Base-by-base conservation (phyloP, 2,329 filamentous ascomycete genomes). In the Chrysosporium keratinophilum region DNA sequence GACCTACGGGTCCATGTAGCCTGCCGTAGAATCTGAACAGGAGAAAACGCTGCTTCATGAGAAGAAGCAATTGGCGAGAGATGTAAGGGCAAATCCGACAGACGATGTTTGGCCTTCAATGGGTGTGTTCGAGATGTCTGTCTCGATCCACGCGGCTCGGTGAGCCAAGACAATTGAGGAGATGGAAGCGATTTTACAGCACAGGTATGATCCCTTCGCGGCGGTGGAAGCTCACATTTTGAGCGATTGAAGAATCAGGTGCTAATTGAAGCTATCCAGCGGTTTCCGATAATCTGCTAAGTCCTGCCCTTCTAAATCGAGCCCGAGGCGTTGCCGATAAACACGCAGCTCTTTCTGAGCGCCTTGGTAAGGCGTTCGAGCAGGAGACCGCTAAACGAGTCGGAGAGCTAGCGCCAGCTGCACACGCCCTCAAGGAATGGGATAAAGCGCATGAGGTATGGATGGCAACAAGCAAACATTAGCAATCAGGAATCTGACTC, bases 301-400 rank as follows among this genome's bases (percentile, higher is more conserved):
- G 79, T 17, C 73, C 78, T 34, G 72, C 76, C 14, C 69, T 84
- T 9, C 72, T 84, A 28, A 69, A 70, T 2, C 71, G 79, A 59
- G 81, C 81, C 46, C 76, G 78, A 58, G 65, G 71, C 31, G 67
- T 84, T 20, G 75, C 78, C 12, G 61, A 69, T 15, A 80, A 84
- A 62, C 78, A 83, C 67, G 67, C 71, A 6, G 65, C 68, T n/a
- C 71, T 83, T 28, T 74, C 74, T 0, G 67, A 74, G 10, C 71
- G 74, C 59, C 72, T 83, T 28, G 71, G 73, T 17, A 70, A 75
- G 57, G 71, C 74, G 46, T 84, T 81, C 60, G 78, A 83, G 58
- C 68, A 75, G 9, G 70, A 71, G 48, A 68, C 74, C 5, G 81
- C 81, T 41, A 83, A 80, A 67, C 76, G 76, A 58, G 63, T 78